Conservation (phyloP, 2,329 filamentous ascomycete species). For the Colletotrichum godetiae region DNA sequence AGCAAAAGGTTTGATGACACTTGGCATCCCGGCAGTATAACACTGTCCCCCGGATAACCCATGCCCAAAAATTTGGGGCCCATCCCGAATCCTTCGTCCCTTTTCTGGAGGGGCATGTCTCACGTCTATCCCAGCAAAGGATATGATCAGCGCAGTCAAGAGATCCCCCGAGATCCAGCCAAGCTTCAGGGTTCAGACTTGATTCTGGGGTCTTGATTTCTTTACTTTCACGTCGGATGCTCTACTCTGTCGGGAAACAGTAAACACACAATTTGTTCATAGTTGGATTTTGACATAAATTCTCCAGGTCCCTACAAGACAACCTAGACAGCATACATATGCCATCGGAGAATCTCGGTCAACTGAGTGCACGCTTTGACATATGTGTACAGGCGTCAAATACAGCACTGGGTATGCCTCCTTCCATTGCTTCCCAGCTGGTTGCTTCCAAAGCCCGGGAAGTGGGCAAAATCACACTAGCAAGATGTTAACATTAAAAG, state of each 20-base stretch:
- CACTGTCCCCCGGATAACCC: background rate
- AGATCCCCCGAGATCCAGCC: background rate
- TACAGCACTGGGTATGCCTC: too few relatives aligned
- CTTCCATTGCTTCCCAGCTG: too few relatives aligned
- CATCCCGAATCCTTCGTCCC: background rate
- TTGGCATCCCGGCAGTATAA: background rate
- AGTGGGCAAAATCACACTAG: too few relatives aligned
- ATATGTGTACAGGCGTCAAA: too few relatives aligned
- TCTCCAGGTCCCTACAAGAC: too few relatives aligned
- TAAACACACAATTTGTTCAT: background rate
- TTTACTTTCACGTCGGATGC: too few relatives aligned
- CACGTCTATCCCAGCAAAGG: background rate
- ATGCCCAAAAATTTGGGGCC: background rate
- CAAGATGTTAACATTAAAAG: too few relatives aligned
- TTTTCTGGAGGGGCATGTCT: too few relatives aligned
- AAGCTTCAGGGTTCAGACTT: background rate
- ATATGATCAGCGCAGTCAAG: constrained; percentile 1
- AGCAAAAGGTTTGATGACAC: background rate
- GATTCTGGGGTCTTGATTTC: background rate
- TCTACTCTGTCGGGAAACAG: fast-evolving
- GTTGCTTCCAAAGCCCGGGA: too few relatives aligned
- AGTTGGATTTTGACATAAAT: background rate
- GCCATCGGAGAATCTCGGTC: too few relatives aligned
- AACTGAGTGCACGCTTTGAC: too few relatives aligned
- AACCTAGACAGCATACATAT: too few relatives aligned